Evolutionary conservation across 169 alveolate species (phyloP).

Genomic region (Eimeria tenella): DNA sequence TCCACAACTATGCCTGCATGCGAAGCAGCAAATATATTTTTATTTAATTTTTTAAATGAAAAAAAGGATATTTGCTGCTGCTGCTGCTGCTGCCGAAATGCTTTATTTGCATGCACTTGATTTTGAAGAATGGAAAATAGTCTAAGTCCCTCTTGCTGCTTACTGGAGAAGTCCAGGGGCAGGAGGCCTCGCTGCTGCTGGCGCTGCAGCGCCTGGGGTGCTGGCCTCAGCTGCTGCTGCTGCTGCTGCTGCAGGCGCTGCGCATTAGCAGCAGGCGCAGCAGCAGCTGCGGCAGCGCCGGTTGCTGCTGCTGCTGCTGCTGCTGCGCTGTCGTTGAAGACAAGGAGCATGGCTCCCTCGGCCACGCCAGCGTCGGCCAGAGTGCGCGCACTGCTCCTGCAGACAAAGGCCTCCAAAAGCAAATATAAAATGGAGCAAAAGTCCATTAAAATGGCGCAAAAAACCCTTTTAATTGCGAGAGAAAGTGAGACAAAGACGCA

Average conservation of each 20-base stretch:
- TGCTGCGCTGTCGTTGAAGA: constrained; percentile 16
- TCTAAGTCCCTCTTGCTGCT: background rate
- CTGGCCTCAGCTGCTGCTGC: constrained; percentile 14
- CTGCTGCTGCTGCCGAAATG: no score
- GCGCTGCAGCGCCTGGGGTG: constrained; percentile 2
- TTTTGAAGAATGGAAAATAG: no score
- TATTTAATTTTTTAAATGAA: no score
- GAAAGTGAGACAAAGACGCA: background rate
- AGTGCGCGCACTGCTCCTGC: constrained; percentile 58
- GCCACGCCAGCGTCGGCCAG: constrained; percentile 67
- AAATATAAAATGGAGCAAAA: background rate
- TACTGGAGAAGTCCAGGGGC: constrained; percentile 57
- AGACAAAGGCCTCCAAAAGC: background rate
- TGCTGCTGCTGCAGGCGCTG: background rate
- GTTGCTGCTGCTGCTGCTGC: constrained; percentile 29
- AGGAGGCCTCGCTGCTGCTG: background rate
- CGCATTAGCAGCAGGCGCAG: background rate
- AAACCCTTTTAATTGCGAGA: background rate
- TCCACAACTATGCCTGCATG: constrained; percentile 57
- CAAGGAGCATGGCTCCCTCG: constrained; percentile 71
- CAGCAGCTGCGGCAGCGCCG: constrained; percentile 18
- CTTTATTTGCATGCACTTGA: background rate
- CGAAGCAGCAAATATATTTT: background rate
- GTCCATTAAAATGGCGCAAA: background rate
- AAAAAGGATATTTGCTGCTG: background rate